Base-by-base conservation (phyloP, 371 early-diverging fungal genomes). In the Choanephora cucurbitarum region DNA sequence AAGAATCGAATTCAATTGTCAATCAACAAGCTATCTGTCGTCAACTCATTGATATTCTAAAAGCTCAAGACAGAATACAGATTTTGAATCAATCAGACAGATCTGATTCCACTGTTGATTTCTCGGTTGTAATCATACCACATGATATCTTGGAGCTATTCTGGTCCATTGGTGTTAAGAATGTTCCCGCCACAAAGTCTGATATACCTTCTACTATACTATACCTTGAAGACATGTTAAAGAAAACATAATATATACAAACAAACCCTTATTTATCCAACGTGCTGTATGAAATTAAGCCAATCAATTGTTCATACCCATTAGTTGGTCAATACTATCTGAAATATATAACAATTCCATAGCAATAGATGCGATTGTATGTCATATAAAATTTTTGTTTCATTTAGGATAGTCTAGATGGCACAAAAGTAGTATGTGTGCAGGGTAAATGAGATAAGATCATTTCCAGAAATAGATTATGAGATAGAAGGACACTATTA, bases 61-160 rank as follows among this genome's bases (percentile, higher is more conserved):
- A 44, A 23, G 4, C 5, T 19, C 23, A 19, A 19, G 21, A 22
- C 21, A 21, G 13, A 2, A 14, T 44, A 21, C 23, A 14, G 0
- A 18, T 19, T 13, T 24, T 40, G 24, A 40, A 24, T n/a, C 42
- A 42, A 10, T 11, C 22, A n/a, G 10, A 48, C 3, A 28, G n/a
- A n/a, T n/a, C 7, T 5, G 28, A 47, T 18, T 10, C n/a, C 18
- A 13, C 39, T 17, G 19, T 56, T 4, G 58, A 51, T 31, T 51
- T 44, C 9, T 51, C 58, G 7, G 7, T 58, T 10, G 13, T 58
- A 5, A 44, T 39, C 2, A 19, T 58, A 5, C 58, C 58, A 1
- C 5, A 14, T 15, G 32, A 33, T 9, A 19, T 51, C 5, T 41
- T 58, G 31, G 58, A 50, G 22, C 33, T 32, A 19, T 58, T 58